Percentiles rank a stretch among this genome's conserved stretches.
phyloP scores from a whole-genome alignment of 768 basidiomycete genomes.

The Plicaturopsis crispa region DNA sequence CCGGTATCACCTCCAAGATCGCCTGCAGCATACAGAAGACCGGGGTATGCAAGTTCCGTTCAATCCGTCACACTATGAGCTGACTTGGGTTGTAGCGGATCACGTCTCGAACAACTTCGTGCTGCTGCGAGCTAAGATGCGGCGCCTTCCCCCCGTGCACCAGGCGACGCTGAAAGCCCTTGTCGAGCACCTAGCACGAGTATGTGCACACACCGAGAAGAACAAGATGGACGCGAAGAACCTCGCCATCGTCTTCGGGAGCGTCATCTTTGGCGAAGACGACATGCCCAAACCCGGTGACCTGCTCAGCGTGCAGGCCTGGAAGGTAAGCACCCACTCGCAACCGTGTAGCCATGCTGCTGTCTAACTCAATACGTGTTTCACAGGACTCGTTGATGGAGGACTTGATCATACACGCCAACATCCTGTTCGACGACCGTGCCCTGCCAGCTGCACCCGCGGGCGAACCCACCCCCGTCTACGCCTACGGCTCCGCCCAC shows the following conservation, averaged over 20 bases:
- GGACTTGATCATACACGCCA: constrained; percentile 69
- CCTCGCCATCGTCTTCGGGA: constrained; percentile 83
- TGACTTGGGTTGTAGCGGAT: constrained; percentile 37
- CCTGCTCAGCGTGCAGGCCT: constrained; percentile 64
- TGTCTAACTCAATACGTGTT: constrained; percentile 1
- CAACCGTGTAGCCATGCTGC: not conserved
- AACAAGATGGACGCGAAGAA: constrained; percentile 97
- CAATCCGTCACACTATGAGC: constrained; percentile 1
- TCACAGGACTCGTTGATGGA: constrained; percentile 72
- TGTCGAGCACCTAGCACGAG: constrained; percentile 75
- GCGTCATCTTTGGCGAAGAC: constrained; percentile 88
- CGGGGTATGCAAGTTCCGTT: constrained; percentile 38
- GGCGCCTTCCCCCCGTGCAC: constrained; percentile 76
- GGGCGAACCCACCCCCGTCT: constrained; percentile 49
- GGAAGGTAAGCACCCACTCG: constrained; percentile 46
- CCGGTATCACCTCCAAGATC: constrained; percentile 70
- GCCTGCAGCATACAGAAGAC: constrained; percentile 74
- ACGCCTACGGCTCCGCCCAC: constrained; percentile 64
- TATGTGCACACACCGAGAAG: constrained; percentile 55
- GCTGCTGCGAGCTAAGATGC: constrained; percentile 81
- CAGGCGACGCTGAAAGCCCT: constrained; percentile 77
- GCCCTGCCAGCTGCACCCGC: constrained; percentile 61
- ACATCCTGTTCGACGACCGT: constrained; percentile 59
- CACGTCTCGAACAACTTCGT: constrained; percentile 66
- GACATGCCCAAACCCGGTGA: constrained; percentile 76